Conservation (phyloP, 2,329 filamentous ascomycete species). For the Colletotrichum sp. region DNA sequence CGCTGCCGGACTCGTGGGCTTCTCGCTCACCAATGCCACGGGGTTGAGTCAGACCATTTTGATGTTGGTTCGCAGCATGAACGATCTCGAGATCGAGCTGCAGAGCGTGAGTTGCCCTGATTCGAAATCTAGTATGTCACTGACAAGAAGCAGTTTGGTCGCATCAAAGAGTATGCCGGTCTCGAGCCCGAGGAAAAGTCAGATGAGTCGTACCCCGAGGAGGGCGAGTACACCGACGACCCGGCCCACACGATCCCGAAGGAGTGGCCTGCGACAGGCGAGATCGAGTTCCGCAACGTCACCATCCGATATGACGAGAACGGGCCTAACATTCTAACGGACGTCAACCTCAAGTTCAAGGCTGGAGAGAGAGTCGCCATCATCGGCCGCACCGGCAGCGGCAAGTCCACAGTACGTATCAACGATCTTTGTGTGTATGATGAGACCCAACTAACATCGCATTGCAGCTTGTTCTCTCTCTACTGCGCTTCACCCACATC, state of each 20-base stretch:
- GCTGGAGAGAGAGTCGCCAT: slow-evolving; percentile 80
- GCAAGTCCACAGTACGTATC: slow-evolving; percentile 75
- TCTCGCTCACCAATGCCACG: slow-evolving; percentile 62
- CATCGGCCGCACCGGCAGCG: slow-evolving; percentile 81
- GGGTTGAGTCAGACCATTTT: slow-evolving; percentile 58
- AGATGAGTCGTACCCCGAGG: slow-evolving; percentile 42
- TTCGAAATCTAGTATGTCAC: neutral
- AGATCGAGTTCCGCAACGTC: slow-evolving; percentile 55
- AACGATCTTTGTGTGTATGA: neutral
- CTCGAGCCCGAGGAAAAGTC: slow-evolving; percentile 49
- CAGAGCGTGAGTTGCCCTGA: slow-evolving; percentile 53
- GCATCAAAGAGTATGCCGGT: slow-evolving; percentile 53
- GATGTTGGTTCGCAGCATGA: slow-evolving; percentile 56
- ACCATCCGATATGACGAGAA: slow-evolving; percentile 53
- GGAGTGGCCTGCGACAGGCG: slow-evolving; percentile 50
- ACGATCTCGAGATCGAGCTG: slow-evolving; percentile 62
- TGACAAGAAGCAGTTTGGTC: slow-evolving; percentile 43
- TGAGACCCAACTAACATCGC: neutral
- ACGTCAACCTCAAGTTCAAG: slow-evolving; percentile 54
- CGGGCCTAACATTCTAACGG: slow-evolving; percentile 52
- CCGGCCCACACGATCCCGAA: slow-evolving; percentile 41
- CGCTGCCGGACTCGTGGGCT: slow-evolving; percentile 58
- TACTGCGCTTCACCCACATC: slow-evolving; percentile 59
- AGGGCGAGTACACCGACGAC: slow-evolving; percentile 45
- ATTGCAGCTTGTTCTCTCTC: slow-evolving; percentile 49